phyloP scores from a whole-genome alignment of 2,329 filamentous ascomycete species.

The Zymoseptoria ardabiliae region DNA sequence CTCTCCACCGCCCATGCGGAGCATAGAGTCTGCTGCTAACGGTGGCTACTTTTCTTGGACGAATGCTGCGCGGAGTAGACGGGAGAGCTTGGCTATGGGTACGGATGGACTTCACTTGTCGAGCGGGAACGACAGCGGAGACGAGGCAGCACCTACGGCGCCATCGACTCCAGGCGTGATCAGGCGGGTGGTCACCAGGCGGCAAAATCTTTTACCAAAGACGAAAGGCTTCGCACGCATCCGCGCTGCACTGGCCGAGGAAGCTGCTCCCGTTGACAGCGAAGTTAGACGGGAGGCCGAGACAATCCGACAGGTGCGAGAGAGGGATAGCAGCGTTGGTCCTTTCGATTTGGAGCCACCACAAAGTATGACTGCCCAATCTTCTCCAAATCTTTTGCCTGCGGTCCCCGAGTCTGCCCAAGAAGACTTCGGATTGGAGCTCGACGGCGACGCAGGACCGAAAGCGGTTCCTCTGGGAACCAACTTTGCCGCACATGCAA shows the following conservation, averaged over 20 bases:
- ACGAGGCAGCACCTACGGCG: constrained; percentile 48
- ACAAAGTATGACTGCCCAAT: constrained; percentile 52
- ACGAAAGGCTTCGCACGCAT: constrained; percentile 94
- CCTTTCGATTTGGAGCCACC: constrained; percentile 33
- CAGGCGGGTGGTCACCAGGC: constrained; percentile 71
- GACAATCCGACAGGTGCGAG: constrained; percentile 88
- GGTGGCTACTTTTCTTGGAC: constrained; percentile 28
- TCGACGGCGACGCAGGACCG: constrained; percentile 12
- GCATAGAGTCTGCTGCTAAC: constrained; percentile 45
- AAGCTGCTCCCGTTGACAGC: constrained; percentile 77
- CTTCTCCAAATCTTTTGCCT: constrained; percentile 60
- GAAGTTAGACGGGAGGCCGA: constrained; percentile 89
- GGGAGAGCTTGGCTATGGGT: constrained; percentile 85
- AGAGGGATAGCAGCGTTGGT: constrained; percentile 58
- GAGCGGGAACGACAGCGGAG: constrained; percentile 71
- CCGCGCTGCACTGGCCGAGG: constrained; percentile 79
- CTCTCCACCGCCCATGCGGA: constrained; percentile 63
- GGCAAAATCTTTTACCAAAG: constrained; percentile 89
- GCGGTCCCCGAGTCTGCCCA: constrained; percentile 51
- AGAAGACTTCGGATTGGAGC: constrained; percentile 64
- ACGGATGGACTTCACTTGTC: constrained; percentile 81
- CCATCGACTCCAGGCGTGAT: constrained; percentile 64
- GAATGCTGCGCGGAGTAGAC: constrained; percentile 45
- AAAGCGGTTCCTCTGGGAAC: constrained; percentile 45
- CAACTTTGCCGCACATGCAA: constrained; percentile 67